Conservation (phyloP, 1,284 basidiomycete genomes). For the Ustilago trichophora region DNA sequence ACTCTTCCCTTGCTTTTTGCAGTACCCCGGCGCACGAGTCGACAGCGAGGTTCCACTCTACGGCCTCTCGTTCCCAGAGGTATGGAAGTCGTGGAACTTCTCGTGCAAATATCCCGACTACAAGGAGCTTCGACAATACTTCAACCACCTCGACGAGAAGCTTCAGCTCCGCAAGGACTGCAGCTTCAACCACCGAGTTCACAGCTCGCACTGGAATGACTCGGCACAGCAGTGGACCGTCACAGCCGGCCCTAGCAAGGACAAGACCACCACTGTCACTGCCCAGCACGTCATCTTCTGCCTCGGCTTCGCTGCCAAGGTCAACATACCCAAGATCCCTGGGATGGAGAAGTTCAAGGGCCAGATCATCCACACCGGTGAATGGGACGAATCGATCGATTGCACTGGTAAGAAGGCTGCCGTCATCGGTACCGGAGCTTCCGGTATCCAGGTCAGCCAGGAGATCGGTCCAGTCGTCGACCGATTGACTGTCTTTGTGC, state of each 20-base stretch:
- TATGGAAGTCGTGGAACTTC: slow-evolving; percentile 47
- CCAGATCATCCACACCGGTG: slow-evolving; percentile 71
- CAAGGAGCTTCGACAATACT: slow-evolving; percentile 49
- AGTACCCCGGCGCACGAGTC: slow-evolving; percentile 49
- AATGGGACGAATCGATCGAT: slow-evolving; percentile 72
- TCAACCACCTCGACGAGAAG: slow-evolving; percentile 48
- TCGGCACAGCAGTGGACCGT: slow-evolving; percentile 28
- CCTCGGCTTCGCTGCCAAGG: slow-evolving; percentile 50
- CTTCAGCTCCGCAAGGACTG: slow-evolving; percentile 50
- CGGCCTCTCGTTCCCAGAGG: slow-evolving; percentile 46
- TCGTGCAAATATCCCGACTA: slow-evolving; percentile 48
- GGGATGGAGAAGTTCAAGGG: slow-evolving; percentile 72
- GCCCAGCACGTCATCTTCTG: slow-evolving; percentile 52
- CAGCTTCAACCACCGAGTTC: slow-evolving; percentile 46
- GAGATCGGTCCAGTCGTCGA: slow-evolving; percentile 46
- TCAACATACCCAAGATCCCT: slow-evolving; percentile 68
- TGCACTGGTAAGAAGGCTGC: slow-evolving; percentile 72
- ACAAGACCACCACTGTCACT: slow-evolving; percentile 24
- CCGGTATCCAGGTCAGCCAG: slow-evolving; percentile 70
- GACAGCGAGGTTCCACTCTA: slow-evolving; percentile 51
- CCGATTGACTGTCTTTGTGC: slow-evolving; percentile 48
- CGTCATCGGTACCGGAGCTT: slow-evolving; percentile 75
- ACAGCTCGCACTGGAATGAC: slow-evolving; percentile 45
- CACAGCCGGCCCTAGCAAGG: slow-evolving; percentile 30
- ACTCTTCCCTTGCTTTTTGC: background rate